These are phyloP conservation scores for Aciculoconidium aculeatum DNA, from an alignment of 805 yeast genomes.

Conservation along the genomic window DNA sequence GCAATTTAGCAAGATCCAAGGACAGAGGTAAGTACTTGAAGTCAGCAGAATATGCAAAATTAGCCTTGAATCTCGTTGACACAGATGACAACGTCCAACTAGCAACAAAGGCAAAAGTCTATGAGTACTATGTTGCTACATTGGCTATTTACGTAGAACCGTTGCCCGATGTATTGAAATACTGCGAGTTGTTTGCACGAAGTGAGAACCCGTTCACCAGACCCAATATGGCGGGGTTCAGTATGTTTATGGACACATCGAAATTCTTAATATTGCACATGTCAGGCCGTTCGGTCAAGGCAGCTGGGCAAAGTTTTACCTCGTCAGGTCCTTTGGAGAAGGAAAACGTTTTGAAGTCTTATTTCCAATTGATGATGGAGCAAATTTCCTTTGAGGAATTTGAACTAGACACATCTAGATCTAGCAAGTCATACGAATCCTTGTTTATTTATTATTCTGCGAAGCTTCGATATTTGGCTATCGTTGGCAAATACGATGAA, in stretches of 20 bases:
- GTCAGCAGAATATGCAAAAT: conserved; percentile 36
- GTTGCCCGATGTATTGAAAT: conserved; percentile 24
- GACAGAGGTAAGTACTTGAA: conserved; percentile 25
- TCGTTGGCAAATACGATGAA: conserved; percentile 4
- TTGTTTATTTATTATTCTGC: too few species aligned
- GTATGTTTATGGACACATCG: conserved; percentile 10
- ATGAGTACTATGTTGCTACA: conserved; percentile 36
- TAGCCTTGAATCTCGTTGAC: conserved; percentile 34
- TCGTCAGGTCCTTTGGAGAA: too few species aligned
- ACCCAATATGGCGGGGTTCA: conserved; percentile 3
- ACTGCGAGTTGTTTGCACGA: conserved; percentile 13
- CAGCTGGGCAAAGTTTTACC: too few species aligned
- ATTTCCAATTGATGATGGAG: too few species aligned
- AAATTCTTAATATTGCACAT: conserved; percentile 12
- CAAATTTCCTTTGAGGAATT: too few species aligned
- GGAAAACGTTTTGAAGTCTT: too few species aligned
- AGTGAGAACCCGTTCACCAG: conserved; percentile 11
- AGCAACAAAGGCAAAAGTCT: conserved; percentile 31
- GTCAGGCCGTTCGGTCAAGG: conserved; percentile 11
- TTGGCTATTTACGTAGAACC: conserved; percentile 41
- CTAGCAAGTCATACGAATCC: too few species aligned
- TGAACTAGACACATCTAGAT: too few species aligned
- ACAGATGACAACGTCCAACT: conserved; percentile 26
- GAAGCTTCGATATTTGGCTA: conserved; percentile 3
- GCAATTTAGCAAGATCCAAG: conserved; percentile 19